Evolutionary conservation across 495 filamentous ascomycete species (phyloP).

Genomic region (Neurospora intermedia): DNA sequence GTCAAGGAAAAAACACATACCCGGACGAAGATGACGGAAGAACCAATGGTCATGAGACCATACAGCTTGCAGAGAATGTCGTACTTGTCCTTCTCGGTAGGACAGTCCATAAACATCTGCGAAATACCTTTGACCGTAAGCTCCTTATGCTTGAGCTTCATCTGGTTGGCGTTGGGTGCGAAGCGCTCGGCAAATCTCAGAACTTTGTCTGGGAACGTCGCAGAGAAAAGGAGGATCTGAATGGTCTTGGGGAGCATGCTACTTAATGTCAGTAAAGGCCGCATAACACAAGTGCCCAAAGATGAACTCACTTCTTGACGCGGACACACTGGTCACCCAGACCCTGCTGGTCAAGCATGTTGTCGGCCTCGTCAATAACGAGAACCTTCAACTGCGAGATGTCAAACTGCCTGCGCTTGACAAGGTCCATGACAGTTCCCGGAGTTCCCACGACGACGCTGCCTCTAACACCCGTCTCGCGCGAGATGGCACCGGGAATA

Average conservation of each 20-base stretch:
- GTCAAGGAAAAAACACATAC: slow-evolving; percentile 35
- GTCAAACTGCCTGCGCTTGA: slow-evolving; percentile 60
- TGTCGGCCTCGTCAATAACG: slow-evolving; percentile 89
- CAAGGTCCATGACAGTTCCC: slow-evolving; percentile 80
- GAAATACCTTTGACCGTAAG: slow-evolving; percentile 95
- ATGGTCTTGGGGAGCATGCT: slow-evolving; percentile 59
- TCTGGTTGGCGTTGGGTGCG: slow-evolving; percentile 74
- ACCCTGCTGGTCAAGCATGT: slow-evolving; percentile 90
- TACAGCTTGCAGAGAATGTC: slow-evolving; percentile 81
- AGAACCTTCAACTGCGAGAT: slow-evolving; percentile 58
- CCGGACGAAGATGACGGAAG: slow-evolving; percentile 94
- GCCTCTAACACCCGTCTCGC: slow-evolving; percentile 49
- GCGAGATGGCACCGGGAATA: slow-evolving; percentile 61
- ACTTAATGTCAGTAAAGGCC: slow-evolving; percentile 13
- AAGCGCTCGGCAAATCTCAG: slow-evolving; percentile 67
- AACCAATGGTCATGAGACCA: slow-evolving; percentile 87
- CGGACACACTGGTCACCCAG: slow-evolving; percentile 89
- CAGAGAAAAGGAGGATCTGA: slow-evolving; percentile 90
- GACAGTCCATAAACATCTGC: slow-evolving; percentile 91
- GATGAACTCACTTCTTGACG: slow-evolving; percentile 58
- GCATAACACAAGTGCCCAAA: slow-evolving; percentile 2
- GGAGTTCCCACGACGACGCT: slow-evolving; percentile 88
- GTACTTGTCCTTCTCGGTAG: slow-evolving; percentile 72
- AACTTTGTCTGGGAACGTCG: slow-evolving; percentile 84
- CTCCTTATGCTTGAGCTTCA: slow-evolving; percentile 80